Conservation (phyloP, 345 rosid genomes). For the Raphanus raphanistrum region DNA sequence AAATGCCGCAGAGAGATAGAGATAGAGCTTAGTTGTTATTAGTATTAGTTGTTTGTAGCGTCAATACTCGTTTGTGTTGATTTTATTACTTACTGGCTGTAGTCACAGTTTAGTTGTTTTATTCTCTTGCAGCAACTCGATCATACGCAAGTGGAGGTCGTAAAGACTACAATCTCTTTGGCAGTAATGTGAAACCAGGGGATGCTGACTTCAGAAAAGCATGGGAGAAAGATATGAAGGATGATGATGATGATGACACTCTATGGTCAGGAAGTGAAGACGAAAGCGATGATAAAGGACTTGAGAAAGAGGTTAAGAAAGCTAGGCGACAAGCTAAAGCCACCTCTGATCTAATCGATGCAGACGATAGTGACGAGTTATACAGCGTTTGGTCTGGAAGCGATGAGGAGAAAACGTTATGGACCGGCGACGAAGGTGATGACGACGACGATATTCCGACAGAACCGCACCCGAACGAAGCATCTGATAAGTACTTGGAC, state of each 20-base stretch:
- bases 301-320: conserved; percentile 61
- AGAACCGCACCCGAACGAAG: conserved; percentile 72
- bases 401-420: conserved; percentile 87
- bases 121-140: conserved; percentile 49
- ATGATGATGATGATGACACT: conserved; percentile 51
- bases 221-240: conserved; percentile 69
- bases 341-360: conserved; percentile 65
- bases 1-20: conserved; percentile 20
- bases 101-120: no score
- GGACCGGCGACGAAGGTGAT: conserved; percentile 92
- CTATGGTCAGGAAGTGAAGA: conserved; percentile 92
- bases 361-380: conserved; percentile 87
- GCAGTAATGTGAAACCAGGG: conserved; percentile 58
- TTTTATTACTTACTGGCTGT: no score
- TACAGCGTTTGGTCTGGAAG: conserved; percentile 88
- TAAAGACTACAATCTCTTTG: conserved; percentile 74
- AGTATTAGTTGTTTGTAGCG: no score
- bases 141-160: conserved; percentile 56
- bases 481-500: conserved; percentile 77
- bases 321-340: conserved; percentile 75
- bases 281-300: conserved; percentile 42
- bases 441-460: conserved; percentile 78
- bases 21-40: no score
- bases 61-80: no score
- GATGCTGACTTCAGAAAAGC: conserved; percentile 61